Percentiles rank a stretch among this genome's conserved stretches.
phyloP scores from a whole-genome alignment of 2,329 filamentous ascomycete species.

The Alternaria dauci region DNA sequence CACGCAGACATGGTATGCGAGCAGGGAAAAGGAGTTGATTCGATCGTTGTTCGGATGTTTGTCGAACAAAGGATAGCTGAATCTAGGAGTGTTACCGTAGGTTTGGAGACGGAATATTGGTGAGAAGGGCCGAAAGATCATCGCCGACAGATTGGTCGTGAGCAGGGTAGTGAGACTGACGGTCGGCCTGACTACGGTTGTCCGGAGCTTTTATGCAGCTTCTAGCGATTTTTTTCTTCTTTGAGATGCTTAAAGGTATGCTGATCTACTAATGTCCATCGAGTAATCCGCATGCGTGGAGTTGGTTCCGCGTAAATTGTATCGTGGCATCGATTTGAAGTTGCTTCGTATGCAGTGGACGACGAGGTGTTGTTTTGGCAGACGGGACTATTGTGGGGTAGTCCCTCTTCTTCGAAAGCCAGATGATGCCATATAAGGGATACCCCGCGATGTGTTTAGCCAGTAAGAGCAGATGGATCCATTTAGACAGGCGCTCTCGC shows the following conservation, averaged over 20 bases:
- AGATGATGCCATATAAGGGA: neutral
- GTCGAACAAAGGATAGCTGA: neutral
- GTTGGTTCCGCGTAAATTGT: neutral
- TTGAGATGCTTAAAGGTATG: neutral
- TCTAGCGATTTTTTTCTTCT: neutral
- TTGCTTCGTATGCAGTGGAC: neutral
- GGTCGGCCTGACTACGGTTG: conserved; percentile 5
- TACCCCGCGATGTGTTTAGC: neutral
- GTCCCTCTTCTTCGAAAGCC: neutral
- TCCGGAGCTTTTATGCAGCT: neutral
- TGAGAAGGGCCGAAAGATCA: conserved; percentile 2
- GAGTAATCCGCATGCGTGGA: conserved; percentile 4
- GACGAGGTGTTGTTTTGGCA: neutral
- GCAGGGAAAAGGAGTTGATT: neutral
- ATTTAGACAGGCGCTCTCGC: neutral
- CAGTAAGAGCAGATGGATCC: neutral
- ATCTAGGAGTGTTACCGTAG: neutral
- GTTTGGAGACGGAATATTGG: neutral
- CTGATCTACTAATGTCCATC: conserved; percentile 9
- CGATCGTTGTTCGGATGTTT: neutral
- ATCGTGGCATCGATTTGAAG: neutral
- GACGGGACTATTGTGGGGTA: neutral
- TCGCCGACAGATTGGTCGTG: conserved; percentile 3
- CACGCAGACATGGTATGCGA: neutral
- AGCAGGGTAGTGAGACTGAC: neutral